Base-by-base conservation (phyloP, 768 basidiomycete genomes). In the Mycena chlorophos region DNA sequence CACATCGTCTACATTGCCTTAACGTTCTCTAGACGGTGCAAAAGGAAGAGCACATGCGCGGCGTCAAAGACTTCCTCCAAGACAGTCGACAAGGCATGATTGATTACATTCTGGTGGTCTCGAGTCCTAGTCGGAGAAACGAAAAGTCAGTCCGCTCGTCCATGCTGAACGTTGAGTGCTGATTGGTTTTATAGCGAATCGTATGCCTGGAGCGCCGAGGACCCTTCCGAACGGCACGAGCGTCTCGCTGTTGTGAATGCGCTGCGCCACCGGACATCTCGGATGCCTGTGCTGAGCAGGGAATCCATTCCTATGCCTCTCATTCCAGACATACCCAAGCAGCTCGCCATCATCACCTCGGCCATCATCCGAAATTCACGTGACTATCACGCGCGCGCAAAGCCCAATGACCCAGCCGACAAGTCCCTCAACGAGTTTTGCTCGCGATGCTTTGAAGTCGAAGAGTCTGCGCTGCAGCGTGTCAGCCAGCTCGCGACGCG, bases 11-110 rank as follows among this genome's bases (percentile, higher is more conserved):
- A 22, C 12, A 54, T 31, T 27, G 16, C 13, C 30, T 28, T 5
- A 8, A 23, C 51, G 31, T 38, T 40, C 26, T 55, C 10, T 52
- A 89, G 87, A 78, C 68, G 39, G 75, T 80, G 13, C 84, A 87
- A 64, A 91, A 87, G 69, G 91, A 94, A 69, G 81, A 86, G n/a
- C 88, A 85, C 63, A 91, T 91, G 89, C 77, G 81, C 29, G 84
- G 87, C 3, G 77, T 93, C 56, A 86, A 87, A 69, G 80, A 82
- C 55, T 94, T 93, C 68, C 72, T 93, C 8, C 74, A 77, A 38
- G 81, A 83, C 31, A 88, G 81, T 62, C 61, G 80, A 25, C 75
- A 79, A 2, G 81, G 80, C 19, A 94, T 95, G 88, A 74, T 87
- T 51, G 89, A 94, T 58, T 95, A 94, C 63, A 82, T 91, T 60